phyloP scores from a whole-genome alignment of 805 yeast genomes.

The Candida lessepsii region DNA sequence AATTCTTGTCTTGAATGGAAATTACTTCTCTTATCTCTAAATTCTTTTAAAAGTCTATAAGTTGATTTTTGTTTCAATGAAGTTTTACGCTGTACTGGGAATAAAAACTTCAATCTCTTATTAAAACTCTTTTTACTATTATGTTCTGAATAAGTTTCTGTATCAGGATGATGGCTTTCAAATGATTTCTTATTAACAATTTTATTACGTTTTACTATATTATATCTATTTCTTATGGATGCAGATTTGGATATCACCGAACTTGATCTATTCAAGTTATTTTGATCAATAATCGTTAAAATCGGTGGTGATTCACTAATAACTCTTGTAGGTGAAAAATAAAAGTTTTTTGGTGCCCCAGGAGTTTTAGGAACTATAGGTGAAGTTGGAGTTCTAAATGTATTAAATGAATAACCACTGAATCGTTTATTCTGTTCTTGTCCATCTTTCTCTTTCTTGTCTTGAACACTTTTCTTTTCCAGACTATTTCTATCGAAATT shows the following conservation, averaged over 20 bases:
- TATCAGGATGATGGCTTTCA: conserved; percentile 2
- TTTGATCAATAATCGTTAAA: conserved; percentile 25
- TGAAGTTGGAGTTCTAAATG: conserved; percentile 3
- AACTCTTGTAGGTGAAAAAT: not conserved
- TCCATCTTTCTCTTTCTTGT: too few species aligned
- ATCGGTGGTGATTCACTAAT: conserved; percentile 19
- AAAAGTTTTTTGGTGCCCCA: conserved; percentile 1
- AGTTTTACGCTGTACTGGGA: conserved; percentile 35
- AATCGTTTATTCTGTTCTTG: conserved; percentile 2
- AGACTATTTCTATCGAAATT: too few species aligned
- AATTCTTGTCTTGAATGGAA: conserved; percentile 23
- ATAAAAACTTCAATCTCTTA: conserved; percentile 19
- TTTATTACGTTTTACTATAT: conserved; percentile 28
- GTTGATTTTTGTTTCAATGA: conserved; percentile 25
- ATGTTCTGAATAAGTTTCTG: conserved; percentile 4
- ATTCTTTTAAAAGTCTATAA: conserved; percentile 12
- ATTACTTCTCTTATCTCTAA: conserved; percentile 16
- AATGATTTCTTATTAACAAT: conserved; percentile 19
- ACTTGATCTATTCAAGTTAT: conserved; percentile 21
- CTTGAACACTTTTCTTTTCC: too few species aligned
- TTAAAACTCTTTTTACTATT: not conserved
- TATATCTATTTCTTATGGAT: conserved; percentile 29
- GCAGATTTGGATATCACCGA: conserved; percentile 33
- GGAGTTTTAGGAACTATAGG: conserved; percentile 6
- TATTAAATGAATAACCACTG: conserved; percentile 6